A percentile compares a stretch with the other conserved stretches of the same genome.
phyloP scores from a whole-genome alignment of 768 basidiomycete species.

The Phaffia tasmanica region DNA sequence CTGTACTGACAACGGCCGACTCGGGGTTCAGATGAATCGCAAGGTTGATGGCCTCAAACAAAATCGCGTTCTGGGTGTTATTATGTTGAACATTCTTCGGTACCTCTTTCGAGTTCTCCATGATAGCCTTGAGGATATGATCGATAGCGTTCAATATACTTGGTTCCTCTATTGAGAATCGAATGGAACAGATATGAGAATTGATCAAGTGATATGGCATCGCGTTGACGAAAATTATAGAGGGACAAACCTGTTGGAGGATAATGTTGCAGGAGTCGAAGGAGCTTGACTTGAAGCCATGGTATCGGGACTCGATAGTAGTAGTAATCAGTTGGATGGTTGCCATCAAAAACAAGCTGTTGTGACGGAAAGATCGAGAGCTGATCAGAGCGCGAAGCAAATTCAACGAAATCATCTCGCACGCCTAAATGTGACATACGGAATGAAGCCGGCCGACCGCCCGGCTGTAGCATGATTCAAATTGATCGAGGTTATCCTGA shows the following conservation, averaged over 20 bases:
- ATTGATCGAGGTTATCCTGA: slow-evolving; percentile 84
- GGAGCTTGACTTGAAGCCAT: slow-evolving; percentile 87
- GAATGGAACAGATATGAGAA: slow-evolving; percentile 5
- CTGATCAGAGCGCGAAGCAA: neutral
- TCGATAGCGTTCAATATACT: slow-evolving; percentile 64
- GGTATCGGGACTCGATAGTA: slow-evolving; percentile 51
- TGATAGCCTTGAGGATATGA: slow-evolving; percentile 73
- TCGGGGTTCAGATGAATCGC: slow-evolving; percentile 91
- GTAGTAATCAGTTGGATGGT: slow-evolving; percentile 76
- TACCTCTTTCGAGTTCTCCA: slow-evolving; percentile 76
- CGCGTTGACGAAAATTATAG: neutral
- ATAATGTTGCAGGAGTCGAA: slow-evolving; percentile 88
- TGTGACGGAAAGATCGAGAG: neutral
- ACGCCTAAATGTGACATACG: slow-evolving; percentile 40
- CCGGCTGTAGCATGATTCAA: slow-evolving; percentile 82
- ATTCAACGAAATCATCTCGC: neutral
- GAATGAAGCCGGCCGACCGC: slow-evolving; percentile 79
- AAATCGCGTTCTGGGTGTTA: slow-evolving; percentile 94
- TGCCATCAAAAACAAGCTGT: slow-evolving; percentile 80
- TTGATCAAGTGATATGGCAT: slow-evolving; percentile 7
- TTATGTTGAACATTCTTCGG: slow-evolving; percentile 94
- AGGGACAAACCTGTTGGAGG: slow-evolving; percentile 67
- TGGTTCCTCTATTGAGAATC: slow-evolving; percentile 55
- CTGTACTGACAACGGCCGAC: slow-evolving; percentile 74
- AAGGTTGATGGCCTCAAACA: slow-evolving; percentile 93